Base-by-base conservation (phyloP, 805 yeast genomes). In the Priceomyces castillae region DNA sequence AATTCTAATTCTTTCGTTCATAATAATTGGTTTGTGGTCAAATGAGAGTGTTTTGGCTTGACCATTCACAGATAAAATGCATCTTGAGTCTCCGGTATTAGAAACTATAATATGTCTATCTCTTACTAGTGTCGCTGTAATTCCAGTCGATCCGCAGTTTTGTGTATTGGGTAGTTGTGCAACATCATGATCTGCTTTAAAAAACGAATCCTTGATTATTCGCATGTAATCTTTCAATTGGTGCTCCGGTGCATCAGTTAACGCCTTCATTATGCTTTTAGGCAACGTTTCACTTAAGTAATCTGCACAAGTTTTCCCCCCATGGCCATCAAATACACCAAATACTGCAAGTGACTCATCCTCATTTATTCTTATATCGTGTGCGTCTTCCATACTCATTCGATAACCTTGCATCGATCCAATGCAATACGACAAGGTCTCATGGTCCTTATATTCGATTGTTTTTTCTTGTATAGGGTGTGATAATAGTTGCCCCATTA, bases 311-410 rank as follows among this genome's bases (percentile, higher is more conserved):
- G 75, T 74, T 4, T 75, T 69, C 12, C 92, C 90, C 2, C 95
- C 95, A 59, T 86, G 95, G 2, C 95, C 95, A 61, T 86, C 95
- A 61, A 83, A 86, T 1, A 86, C 85, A 0, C 84, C 89, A 59
- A 82, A 84, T 2, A 85, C 72, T 10, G 77, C 67, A 22, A 67
- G 49, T 10, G 64, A 37, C 25, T 67, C 71, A 46, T 67, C 70
- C 39, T 71, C 74, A 45, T 69, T 74, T 37, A 76, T 67, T 33
- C 73, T 55, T 16, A 80, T 76, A 47, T 78, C 72, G 59, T 81
- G 85, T 3, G 89, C 86, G 63, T 85, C 92, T 56, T 85, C 92
- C 80, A 85, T 86, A 4, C 84, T 73, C 53, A 80, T 65, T 41
- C 92, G 63, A 60, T 83, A 84, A 3, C 92, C 90, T 58, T 84